phyloP scores from a whole-genome alignment of 2,329 filamentous ascomycete genomes.

The Rhynchosporium graminicola region DNA sequence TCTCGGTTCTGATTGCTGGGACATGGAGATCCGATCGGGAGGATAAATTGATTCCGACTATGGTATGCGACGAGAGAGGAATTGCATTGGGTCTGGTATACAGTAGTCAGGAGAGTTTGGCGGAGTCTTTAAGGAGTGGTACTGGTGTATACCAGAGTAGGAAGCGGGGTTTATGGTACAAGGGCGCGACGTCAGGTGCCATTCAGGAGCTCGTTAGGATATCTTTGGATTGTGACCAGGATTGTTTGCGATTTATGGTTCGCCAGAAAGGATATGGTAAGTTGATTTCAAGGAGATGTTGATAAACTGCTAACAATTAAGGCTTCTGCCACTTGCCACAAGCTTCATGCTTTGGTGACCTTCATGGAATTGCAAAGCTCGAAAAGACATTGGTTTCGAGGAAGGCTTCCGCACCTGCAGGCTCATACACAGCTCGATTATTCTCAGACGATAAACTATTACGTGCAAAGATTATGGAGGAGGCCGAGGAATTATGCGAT shows the following conservation, averaged over 20 bases:
- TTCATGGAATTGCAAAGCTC: slow-evolving; percentile 77
- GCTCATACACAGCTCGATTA: slow-evolving; percentile 90
- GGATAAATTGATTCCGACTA: slow-evolving; percentile 83
- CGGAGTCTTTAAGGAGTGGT: slow-evolving; percentile 79
- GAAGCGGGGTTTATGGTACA: slow-evolving; percentile 94
- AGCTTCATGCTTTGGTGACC: slow-evolving; percentile 86
- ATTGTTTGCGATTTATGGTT: slow-evolving; percentile 88
- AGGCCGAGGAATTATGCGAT: slow-evolving; percentile 91
- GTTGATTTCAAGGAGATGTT: slow-evolving; percentile 17
- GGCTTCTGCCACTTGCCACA: slow-evolving; percentile 94
- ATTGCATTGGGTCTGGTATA: slow-evolving; percentile 88
- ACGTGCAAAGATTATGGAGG: slow-evolving; percentile 96
- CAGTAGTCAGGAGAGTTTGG: slow-evolving; percentile 87
- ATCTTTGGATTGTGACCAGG: slow-evolving; percentile 88
- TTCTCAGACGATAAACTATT: slow-evolving; percentile 91
- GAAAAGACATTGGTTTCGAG: slow-evolving; percentile 84
- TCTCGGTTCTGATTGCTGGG: slow-evolving; percentile 70
- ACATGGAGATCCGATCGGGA: slow-evolving; percentile 78
- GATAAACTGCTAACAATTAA: slow-evolving; percentile 31
- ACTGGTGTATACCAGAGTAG: slow-evolving; percentile 89
- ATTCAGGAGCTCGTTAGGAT: slow-evolving; percentile 86
- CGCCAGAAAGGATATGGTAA: slow-evolving; percentile 77
- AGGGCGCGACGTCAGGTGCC: slow-evolving; percentile 92
- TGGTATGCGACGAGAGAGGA: slow-evolving; percentile 87
- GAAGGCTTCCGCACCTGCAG: slow-evolving; percentile 78